Conservation (phyloP, 2,329 filamentous ascomycete genomes). For the Thyridium curvatum region DNA sequence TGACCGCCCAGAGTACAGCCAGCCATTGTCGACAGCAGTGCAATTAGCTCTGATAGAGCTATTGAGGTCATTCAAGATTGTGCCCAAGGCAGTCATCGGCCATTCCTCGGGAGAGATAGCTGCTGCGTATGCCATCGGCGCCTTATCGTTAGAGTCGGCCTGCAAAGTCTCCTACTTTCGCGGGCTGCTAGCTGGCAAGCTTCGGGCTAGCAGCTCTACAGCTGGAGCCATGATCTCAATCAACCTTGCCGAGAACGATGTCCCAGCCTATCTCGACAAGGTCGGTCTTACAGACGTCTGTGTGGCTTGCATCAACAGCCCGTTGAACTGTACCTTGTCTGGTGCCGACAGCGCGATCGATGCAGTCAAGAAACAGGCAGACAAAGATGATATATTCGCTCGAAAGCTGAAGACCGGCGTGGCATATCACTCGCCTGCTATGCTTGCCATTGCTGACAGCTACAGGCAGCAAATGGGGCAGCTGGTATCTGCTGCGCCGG, state of each 20-base stretch:
- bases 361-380: conserved; percentile 7
- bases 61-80: conserved; percentile 16
- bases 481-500: neutral
- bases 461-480: conserved; percentile 22
- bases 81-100: conserved; percentile 25
- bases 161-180: conserved; percentile 34
- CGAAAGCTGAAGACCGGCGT: conserved; percentile 22
- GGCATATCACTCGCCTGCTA: conserved; percentile 39
- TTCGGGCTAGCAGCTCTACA: too few relatives aligned
- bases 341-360: conserved; percentile 19
- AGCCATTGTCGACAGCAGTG: conserved; percentile 47
- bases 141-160: conserved; percentile 25
- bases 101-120: conserved; percentile 38
- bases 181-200: conserved; percentile 15
- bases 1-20: conserved; percentile 19
- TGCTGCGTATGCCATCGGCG: conserved; percentile 33
- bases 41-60: conserved; percentile 36
- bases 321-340: conserved; percentile 19
- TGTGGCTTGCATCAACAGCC: conserved; percentile 14
- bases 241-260: too few relatives aligned
- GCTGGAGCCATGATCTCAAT: too few relatives aligned
- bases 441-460: conserved; percentile 27
- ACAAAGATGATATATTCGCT: conserved; percentile 13
- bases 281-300: neutral
- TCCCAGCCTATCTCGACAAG: too few relatives aligned